Conservation (phyloP, 2,329 filamentous ascomycete species). For the Aureobasidium uvarum region DNA sequence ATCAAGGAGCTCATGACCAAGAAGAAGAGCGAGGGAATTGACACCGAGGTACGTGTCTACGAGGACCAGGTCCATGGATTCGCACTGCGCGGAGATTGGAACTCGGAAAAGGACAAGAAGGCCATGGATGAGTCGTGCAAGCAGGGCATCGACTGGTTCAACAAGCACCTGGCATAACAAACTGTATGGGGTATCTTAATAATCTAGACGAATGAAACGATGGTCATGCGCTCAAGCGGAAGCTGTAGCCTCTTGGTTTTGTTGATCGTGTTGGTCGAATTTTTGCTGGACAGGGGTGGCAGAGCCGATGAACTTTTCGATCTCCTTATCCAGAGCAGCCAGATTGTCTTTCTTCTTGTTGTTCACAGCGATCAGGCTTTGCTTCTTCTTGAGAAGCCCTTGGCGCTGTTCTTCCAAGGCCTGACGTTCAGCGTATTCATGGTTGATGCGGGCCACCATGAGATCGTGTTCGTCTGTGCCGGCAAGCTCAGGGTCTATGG, state of each 20-base stretch:
- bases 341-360: conserved; percentile 93
- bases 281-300: conserved; percentile 39
- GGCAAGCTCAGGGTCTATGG: conserved; percentile 70
- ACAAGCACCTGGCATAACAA: conserved; percentile 28
- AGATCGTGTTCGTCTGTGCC: conserved; percentile 72
- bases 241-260: conserved; percentile 7
- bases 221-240: conserved; percentile 1
- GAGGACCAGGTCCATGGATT: conserved; percentile 49
- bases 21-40: conserved; percentile 39
- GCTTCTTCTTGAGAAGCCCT: conserved; percentile 60
- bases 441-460: conserved; percentile 86
- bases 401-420: conserved; percentile 80
- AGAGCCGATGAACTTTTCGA: conserved; percentile 92
- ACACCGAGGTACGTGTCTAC: conserved; percentile 45
- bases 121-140: conserved; percentile 48
- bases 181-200: conserved; percentile 12
- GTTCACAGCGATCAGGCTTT: conserved; percentile 70
- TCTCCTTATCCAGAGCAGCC: conserved; percentile 82
- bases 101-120: conserved; percentile 47
- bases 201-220: conserved; percentile 16
- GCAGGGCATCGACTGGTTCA: conserved; percentile 33
- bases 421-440: conserved; percentile 82
- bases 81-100: conserved; percentile 46
- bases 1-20: conserved; percentile 44
- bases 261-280: conserved; percentile 27